A percentile compares a stretch with the other conserved stretches of the same genome.
These are phyloP conservation scores for Termitomyces sp. DNA, from an alignment of 768 basidiomycete species.

Conservation along the genomic window DNA sequence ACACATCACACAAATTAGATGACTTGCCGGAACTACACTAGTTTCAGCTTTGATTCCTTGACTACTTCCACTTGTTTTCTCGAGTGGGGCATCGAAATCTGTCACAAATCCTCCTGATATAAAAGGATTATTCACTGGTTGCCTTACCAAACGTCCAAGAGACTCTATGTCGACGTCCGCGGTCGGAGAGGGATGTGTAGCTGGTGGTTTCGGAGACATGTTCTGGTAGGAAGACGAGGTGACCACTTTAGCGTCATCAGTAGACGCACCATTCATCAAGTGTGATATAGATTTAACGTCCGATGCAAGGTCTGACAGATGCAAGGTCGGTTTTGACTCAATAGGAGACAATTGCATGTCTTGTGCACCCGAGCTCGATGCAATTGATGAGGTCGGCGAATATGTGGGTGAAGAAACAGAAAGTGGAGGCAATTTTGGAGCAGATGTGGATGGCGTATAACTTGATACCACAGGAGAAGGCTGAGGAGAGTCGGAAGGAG, in stretches of 20 bases:
- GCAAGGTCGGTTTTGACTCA: background rate
- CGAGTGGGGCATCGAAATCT: conserved; percentile 31
- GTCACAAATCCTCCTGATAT: conserved; percentile 49
- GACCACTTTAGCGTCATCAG: background rate
- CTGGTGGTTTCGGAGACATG: background rate
- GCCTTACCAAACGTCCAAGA: conserved; percentile 7
- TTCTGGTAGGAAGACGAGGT: background rate
- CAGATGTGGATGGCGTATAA: background rate
- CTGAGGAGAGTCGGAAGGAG: conserved; percentile 34
- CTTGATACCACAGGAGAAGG: conserved; percentile 7
- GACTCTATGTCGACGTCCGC: background rate
- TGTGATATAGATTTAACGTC: background rate
- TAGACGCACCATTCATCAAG: background rate
- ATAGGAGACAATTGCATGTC: conserved; percentile 25
- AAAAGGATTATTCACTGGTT: conserved; percentile 36
- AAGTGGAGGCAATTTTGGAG: background rate
- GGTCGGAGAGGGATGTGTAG: background rate
- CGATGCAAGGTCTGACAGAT: background rate
- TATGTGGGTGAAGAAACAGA: conserved; percentile 12
- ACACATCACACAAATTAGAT: background rate
- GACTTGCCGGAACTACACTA: conserved; percentile 5
- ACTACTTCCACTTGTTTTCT: background rate
- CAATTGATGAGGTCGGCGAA: conserved; percentile 20
- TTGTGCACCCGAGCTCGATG: conserved; percentile 20
- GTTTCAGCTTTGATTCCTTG: background rate